Base-by-base conservation (phyloP, 495 filamentous ascomycete genomes). In the Massariosphaeria phaeospora region DNA sequence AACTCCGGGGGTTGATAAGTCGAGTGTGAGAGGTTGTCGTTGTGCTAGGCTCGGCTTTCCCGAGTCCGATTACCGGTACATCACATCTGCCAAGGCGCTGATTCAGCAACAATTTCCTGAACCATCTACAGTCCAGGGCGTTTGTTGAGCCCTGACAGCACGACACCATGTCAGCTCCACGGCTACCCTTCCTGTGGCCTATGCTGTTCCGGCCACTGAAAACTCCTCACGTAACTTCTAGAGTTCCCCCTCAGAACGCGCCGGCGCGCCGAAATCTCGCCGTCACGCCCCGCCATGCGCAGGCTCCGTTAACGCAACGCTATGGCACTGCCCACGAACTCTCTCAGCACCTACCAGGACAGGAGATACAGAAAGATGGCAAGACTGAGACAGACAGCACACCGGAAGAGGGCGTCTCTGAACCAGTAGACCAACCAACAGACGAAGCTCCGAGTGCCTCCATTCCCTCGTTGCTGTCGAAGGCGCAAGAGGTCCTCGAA, bases 301-400 rank as follows among this genome's bases (percentile, higher is more conserved):
- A 48, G 10, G 13, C 20, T 1, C 24, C 44, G 25, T 12, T 20
- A 1, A 11, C 21, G 2, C 71, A 74, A 48, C 71, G 84, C 26
- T 81, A 84, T 67, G 84, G 84, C 38, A 82, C 79, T 36, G 83
- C 79, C 15, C 79, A 86, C 15, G 81, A 86, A 49, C 84, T 81
- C 34, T 55, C 72, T 27, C 53, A 66, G 34, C 68, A 70, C 58
- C 36, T 69, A 31, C 54, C 46, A 12, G 55, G 48, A 29, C 12
- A 18, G 20, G 23, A 50, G 21, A 21, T 15, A 13, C 12, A n/a
- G 29, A 15, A 52, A 52, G 59, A 33, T 6, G 23, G 39, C 11
- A 48, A 42, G 13, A 26, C 63, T 23, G 48, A 64, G 18, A 48
- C 63, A 5, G 58, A 69, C 15, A 48, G 50, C 2, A 10, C 25